Evolutionary conservation across 176 grass and related monocot genomes (phyloP), one percentile per base, ranked within the genome.

Genomic region (Areca catechu): DNA sequence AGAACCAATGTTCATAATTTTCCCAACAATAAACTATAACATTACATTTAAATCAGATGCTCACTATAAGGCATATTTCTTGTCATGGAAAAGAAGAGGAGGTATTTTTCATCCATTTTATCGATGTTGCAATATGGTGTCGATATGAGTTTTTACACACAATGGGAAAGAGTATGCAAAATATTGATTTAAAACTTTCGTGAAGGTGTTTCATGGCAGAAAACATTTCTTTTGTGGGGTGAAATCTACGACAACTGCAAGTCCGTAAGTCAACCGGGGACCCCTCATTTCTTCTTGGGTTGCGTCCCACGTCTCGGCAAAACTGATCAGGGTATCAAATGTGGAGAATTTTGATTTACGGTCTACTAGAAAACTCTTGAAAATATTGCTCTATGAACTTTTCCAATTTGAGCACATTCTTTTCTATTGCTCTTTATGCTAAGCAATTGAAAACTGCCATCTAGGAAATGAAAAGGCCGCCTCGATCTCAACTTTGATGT

Each of bases 241-340:
- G 51, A 30, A 68, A 51, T 20, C 55, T 17, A 29, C 18, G 25
- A 67, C 43, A 47, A 56, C 65, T 27, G 9, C 9, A 22, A 25
- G n/a, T 3, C 16, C 65, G 5, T 55, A 55, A 21, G 51, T 54
- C 50, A 15, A 25, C 64, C 0, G 34, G 6, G 51, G 37, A 54
- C 4, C 50, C 16, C 51, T 54, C n/a, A n/a, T n/a, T n/a, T n/a
- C n/a, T n/a, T n/a, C n/a, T 67, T 50, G 65, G 65, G 51, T 54
- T 55, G 65, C 65, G 54, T 15, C 50, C 65, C 65, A 67, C 54
- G n/a, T 67, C 50, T 6, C 24, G 3, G 65, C 65, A 68, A 24
- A 68, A 14, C 24, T 22, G 63, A 66, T 66, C 63, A 27, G 19
- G 20, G 24, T 66, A 66, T 22, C 50, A 66, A 6, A 19, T 66